A percentile compares a stretch with the other conserved stretches of the same genome.
phyloP scores from a whole-genome alignment of 768 basidiomycete genomes.

The Collybia sp. region DNA sequence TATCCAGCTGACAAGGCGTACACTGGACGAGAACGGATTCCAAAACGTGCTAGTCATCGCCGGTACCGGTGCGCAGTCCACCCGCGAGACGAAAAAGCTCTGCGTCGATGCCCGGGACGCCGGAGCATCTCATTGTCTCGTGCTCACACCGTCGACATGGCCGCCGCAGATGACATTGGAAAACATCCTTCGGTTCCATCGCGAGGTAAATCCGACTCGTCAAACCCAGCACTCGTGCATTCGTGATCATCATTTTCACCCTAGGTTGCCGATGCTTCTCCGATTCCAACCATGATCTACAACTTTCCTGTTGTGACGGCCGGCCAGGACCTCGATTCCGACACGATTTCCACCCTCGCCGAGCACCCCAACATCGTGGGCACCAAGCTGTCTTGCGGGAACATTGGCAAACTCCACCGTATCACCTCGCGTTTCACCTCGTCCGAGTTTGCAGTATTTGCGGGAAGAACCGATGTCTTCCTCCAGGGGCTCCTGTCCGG shows the following conservation, averaged over 20 bases:
- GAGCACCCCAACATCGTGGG: conserved; percentile 84
- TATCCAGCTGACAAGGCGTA: conserved; percentile 62
- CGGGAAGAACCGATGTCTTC: conserved; percentile 72
- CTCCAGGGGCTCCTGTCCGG: conserved; percentile 56
- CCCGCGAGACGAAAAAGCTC: conserved; percentile 67
- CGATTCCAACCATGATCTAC: conserved; percentile 76
- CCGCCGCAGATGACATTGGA: conserved; percentile 57
- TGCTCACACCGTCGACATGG: conserved; percentile 74
- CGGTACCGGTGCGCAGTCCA: conserved; percentile 80
- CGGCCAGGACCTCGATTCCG: conserved; percentile 82
- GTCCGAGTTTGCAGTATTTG: conserved; percentile 62
- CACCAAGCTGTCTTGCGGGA: conserved; percentile 80
- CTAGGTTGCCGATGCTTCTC: conserved; percentile 64
- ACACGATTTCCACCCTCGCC: conserved; percentile 63
- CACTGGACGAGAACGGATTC: conserved; percentile 71
- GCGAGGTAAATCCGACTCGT: conserved; percentile 37
- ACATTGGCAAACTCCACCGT: conserved; percentile 79
- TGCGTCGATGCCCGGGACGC: conserved; percentile 73
- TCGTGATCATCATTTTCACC: not conserved
- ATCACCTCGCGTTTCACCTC: conserved; percentile 54
- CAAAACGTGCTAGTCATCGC: conserved; percentile 66
- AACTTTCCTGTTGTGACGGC: conserved; percentile 83
- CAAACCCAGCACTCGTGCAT: conserved; percentile 7
- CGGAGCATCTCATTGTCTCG: conserved; percentile 77
- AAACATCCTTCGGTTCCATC: conserved; percentile 62